These are phyloP conservation scores for Eimeria falciformis DNA, from an alignment of 169 alveolate genomes.

Conservation along the genomic window DNA sequence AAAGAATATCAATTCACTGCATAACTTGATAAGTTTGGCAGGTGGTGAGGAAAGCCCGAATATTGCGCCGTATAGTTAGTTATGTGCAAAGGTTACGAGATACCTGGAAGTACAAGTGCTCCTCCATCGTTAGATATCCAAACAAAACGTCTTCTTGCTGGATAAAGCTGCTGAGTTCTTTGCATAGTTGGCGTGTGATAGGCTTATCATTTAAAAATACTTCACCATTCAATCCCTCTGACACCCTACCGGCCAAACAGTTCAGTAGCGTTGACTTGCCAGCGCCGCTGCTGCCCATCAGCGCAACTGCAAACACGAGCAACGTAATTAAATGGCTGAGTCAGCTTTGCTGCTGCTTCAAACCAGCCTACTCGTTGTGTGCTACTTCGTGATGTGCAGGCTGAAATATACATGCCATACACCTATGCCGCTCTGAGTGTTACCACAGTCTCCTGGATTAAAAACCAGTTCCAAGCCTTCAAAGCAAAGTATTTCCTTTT, in stretches of 20 bases:
- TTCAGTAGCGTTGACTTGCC: slow-evolving; percentile 89
- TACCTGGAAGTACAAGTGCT: slow-evolving; percentile 79
- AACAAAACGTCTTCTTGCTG: slow-evolving; percentile 90
- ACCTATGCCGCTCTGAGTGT: no score
- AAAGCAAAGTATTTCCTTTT: slow-evolving; percentile 29
- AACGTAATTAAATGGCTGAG: background rate
- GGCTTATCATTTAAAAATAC: slow-evolving; percentile 79
- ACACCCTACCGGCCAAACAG: slow-evolving; percentile 75
- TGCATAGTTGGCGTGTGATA: slow-evolving; percentile 75
- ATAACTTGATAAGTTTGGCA: no score
- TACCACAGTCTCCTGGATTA: slow-evolving; percentile 75
- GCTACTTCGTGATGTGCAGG: no score
- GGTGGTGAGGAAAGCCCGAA: no score
- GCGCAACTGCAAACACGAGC: slow-evolving; percentile 84
- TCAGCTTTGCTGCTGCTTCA: background rate
- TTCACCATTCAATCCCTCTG: slow-evolving; percentile 74
- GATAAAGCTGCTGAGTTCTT: slow-evolving; percentile 86
- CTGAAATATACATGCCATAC: no score
- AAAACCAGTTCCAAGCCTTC: slow-evolving; percentile 66
- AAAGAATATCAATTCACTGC: no score
- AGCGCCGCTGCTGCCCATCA: slow-evolving; percentile 92
- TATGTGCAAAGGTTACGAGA: background rate
- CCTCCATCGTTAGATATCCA: slow-evolving; percentile 87
- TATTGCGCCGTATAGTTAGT: no score
- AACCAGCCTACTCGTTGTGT: background rate